These are phyloP conservation scores for Acanthamoeba polyphaga DNA, from an alignment of 208 protist genomes.

Conservation along the genomic window DNA sequence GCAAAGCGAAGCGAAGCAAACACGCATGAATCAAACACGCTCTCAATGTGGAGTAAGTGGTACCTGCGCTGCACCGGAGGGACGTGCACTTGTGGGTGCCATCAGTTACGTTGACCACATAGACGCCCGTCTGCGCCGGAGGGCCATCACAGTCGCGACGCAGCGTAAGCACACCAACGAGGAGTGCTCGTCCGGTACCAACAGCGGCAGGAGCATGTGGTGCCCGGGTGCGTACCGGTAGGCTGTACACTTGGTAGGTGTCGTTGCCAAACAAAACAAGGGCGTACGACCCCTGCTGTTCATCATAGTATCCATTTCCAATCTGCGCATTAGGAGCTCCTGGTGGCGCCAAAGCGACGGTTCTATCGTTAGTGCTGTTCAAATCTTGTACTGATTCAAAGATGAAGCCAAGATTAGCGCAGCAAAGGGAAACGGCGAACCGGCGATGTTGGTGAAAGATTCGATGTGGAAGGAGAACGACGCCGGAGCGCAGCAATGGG, in stretches of 20 bases:
- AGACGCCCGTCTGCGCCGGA: not conserved
- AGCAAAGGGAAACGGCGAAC: not conserved
- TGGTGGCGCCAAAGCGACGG: not conserved
- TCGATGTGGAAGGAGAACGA: not conserved
- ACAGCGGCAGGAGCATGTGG: too few relatives aligned
- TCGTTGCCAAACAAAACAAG: not conserved
- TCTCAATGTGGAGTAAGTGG: too few relatives aligned
- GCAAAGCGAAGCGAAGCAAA: not conserved
- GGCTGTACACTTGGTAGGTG: not conserved
- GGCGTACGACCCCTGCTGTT: not conserved
- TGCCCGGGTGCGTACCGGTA: not conserved
- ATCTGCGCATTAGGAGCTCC: not conserved
- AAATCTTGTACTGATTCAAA: too few relatives aligned
- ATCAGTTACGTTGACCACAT: constrained; percentile 26
- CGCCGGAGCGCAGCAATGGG: not conserved
- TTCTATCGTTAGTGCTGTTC: not conserved
- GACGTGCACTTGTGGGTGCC: not conserved
- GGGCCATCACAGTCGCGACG: not conserved
- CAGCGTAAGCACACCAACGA: not conserved
- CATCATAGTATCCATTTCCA: not conserved
- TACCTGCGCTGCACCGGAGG: not conserved
- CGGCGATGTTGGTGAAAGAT: not conserved
- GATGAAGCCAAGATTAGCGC: not conserved
- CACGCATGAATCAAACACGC: too few relatives aligned
- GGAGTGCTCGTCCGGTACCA: not conserved